Evolutionary conservation across 345 rosid genomes (phyloP), one percentile per base, ranked within the genome.

Genomic region (Alliaria petiolata): DNA sequence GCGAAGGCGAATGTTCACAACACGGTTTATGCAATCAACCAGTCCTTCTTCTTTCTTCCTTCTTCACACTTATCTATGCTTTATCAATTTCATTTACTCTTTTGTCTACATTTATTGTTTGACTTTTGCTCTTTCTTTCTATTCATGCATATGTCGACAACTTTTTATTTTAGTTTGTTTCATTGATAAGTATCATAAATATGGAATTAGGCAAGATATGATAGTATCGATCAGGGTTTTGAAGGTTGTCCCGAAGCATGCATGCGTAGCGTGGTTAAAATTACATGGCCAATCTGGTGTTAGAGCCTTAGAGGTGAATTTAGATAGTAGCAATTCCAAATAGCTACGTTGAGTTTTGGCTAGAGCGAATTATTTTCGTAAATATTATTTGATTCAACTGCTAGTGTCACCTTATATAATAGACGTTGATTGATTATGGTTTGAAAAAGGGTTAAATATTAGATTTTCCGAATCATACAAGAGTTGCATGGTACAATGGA

Each of bases 61-160:
- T 22, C 14, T 63, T 63, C 70, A 55, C 76, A 11, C 39, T 12
- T 72, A 65, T 64, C 70, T 17, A 64, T 55, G 65, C 47, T 72
- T 26, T 50, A 49, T 64, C 65, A 55, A 22, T 46, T 22, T 54
- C 57, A 72, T 72, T 64, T 54, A 44, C 70, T 63, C 57, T 25
- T 15, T 22, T 53, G 62, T 62, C 69, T 22, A 2, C 63, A 72
- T 72, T 54, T 53, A 34, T 13, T 63, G 70, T 54, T 63, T 72
- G 70, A 72, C 76, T 63, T 44, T 55, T 63, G 14, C 33, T 43
- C 42, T 35, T 63, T 19, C 42, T 35, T 63, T 19, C 26, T 43
- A 19, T 20, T 57, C 46, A 36, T 47, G 17, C 1, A 49, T 9
- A 28, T 42, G 44, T 40, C 43, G 17, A 30, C 44, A 60, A 4